Base-by-base conservation (phyloP, 257 asterid genomes). In the Euphrasia confusa region DNA sequence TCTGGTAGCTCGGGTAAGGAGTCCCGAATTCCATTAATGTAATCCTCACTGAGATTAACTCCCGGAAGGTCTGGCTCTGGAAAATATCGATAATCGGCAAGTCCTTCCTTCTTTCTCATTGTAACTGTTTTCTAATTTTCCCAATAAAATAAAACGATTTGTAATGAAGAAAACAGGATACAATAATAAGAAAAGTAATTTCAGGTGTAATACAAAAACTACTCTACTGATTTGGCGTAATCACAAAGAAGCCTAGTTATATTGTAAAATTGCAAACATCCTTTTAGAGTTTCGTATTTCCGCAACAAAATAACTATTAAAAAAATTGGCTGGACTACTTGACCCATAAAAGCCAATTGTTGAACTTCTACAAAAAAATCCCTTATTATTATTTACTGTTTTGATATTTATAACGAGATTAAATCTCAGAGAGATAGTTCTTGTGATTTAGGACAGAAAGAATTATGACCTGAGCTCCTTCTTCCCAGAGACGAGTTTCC, bases 1-100 rank as follows among this genome's bases (percentile, higher is more conserved):
- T 93, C 99, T 10, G 99, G 99, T 67, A 93, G 79, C 79, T 93
- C 99, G 60, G 99, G 99, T 65, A 93, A 80, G 13, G 94, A 87
- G 66, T 72, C 70, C 54, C 72, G 85, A 63, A 89, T 75, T 26
- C 33, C 64, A 54, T 79, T 74, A 63, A 89, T 72, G 66, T 80
- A 93, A 35, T 83, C 96, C 69, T 84, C 71, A 17, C 67, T 89
- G 66, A 89, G 82, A 76, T 78, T 42, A 71, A 93, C 96, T 50
- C 86, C 94, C 6, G 96, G 99, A 78, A 93, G 96, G 82, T 93
- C 99, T 14, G 97, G 99, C 80, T 93, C 99, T 2, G 99, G 99
- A 77, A 93, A 93, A 77, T 93, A 93, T 37, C 97, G 91, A 72
- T 93, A 92, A 72, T 92, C 99, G 50, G 99, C 44, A 68, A 92